Conservation (phyloP, 2,329 filamentous ascomycete species). For the Ustulina deusta region DNA sequence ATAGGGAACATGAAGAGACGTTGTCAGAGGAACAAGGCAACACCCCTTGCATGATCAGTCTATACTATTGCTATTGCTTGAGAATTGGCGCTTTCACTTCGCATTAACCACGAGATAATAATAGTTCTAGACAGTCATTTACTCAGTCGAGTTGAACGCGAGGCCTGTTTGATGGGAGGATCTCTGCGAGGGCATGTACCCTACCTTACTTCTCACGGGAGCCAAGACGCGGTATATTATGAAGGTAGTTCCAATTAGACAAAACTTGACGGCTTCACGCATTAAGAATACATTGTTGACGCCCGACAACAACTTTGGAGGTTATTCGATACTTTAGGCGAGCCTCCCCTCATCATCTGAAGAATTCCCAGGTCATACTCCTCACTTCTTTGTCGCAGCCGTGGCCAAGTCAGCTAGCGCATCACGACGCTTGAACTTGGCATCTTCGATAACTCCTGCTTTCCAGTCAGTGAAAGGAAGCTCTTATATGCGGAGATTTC, state of each 20-base stretch:
- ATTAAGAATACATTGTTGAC: not conserved
- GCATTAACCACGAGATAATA: too few species aligned
- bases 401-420: slow-evolving; percentile 74
- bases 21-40: too few species aligned
- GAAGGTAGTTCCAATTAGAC: slow-evolving; percentile 7
- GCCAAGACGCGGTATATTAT: not conserved
- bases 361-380: not conserved
- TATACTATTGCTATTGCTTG: not conserved
- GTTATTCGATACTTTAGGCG: not conserved
- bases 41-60: too few species aligned
- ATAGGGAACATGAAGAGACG: too few species aligned
- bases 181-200: not conserved
- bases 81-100: too few species aligned
- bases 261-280: not conserved
- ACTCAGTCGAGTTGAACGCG: not conserved
- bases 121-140: too few species aligned
- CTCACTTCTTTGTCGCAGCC: slow-evolving; percentile 56
- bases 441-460: slow-evolving; percentile 77
- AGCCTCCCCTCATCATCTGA: not conserved
- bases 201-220: not conserved
- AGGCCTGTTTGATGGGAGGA: not conserved
- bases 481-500: not conserved
- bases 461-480: slow-evolving; percentile 33
- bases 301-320: not conserved
- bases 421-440: slow-evolving; percentile 81